Base-by-base conservation (phyloP, 139 green algal species). In the Picochlorum sp. region DNA sequence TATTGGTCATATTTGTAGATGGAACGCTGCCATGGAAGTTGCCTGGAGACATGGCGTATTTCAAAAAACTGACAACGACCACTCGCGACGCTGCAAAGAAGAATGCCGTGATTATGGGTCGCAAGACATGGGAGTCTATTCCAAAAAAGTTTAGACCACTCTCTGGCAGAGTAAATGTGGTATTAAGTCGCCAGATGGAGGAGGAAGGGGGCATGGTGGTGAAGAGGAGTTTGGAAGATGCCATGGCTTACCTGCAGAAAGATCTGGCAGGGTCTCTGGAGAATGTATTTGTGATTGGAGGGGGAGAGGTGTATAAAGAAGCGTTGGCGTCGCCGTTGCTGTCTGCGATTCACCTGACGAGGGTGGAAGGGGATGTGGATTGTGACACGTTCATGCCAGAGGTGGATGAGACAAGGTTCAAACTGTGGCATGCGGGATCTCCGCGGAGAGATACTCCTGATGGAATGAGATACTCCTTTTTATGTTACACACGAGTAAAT, bases 101-200 rank as follows among this genome's bases (percentile, higher is more conserved):
- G 47, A 99, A 99, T 65, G 94, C 88, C 0, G 90, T 99, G 9
- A 85, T 99, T 63, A 99, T 99, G 94, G 94, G 94, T n/a, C 79
- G 94, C 10, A 92, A 87, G 59, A 99, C 94, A 0, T 99, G 90
- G 89, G 89, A 98, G 24, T 93, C 81, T 14, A 95, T 99, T 23
- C 94, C 94, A 0, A 41, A 60, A 7, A 92, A 93, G 57, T 97
- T 96, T 72, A 71, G 90, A 4, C 94, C 94, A 2, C 76, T 99
- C 10, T 65, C 79, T 3, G 89, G 88, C 4, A 81, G 94, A 20
- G 57, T 98, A 4, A 99, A 99, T 79, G 82, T 99, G 32, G 86
- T 99, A 8, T 83, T 99, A 15, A 45, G 56, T 30, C 15, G 56
- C n/a, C 28, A 62, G 15, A 45, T 18, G 34, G 34, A 41, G 34